These are phyloP conservation scores for Mycena chlorophos DNA, from an alignment of 768 basidiomycete genomes.

Conservation along the genomic window DNA sequence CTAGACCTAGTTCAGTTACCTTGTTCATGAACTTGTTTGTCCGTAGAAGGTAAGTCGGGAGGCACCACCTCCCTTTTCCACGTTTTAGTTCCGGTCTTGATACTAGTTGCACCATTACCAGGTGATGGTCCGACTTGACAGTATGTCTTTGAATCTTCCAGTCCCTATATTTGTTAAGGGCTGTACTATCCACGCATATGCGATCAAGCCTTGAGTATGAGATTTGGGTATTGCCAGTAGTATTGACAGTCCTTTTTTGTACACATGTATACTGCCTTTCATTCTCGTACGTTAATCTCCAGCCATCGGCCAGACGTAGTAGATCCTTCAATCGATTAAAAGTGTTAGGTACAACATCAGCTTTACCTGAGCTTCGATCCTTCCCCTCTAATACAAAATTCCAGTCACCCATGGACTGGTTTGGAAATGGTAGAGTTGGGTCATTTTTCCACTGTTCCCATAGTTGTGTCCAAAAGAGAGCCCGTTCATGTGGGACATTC, in stretches of 20 bases:
- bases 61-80: conserved; percentile 9
- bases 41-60: conserved; percentile 4
- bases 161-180: background rate
- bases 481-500: background rate
- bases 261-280: conserved; percentile 2
- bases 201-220: conserved; percentile 8
- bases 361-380: conserved; percentile 16
- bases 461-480: background rate
- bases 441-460: conserved; percentile 2
- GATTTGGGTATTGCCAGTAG: background rate
- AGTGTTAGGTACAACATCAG: background rate
- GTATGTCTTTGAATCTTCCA: conserved; percentile 8
- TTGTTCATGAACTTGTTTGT: conserved; percentile 3
- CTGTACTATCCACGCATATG: background rate
- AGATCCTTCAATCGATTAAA: background rate
- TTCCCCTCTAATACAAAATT: conserved; percentile 27
- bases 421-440: background rate
- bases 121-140: conserved; percentile 10
- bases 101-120: conserved; percentile 4
- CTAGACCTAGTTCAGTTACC: background rate
- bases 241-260: background rate
- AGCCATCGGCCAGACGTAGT: conserved; percentile 10
- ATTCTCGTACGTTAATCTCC: conserved; percentile 7
- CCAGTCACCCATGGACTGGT: conserved; percentile 25
- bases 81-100: background rate